phyloP scores from a whole-genome alignment of 148 eudicot genomes.

The Euryodendron excelsum region DNA sequence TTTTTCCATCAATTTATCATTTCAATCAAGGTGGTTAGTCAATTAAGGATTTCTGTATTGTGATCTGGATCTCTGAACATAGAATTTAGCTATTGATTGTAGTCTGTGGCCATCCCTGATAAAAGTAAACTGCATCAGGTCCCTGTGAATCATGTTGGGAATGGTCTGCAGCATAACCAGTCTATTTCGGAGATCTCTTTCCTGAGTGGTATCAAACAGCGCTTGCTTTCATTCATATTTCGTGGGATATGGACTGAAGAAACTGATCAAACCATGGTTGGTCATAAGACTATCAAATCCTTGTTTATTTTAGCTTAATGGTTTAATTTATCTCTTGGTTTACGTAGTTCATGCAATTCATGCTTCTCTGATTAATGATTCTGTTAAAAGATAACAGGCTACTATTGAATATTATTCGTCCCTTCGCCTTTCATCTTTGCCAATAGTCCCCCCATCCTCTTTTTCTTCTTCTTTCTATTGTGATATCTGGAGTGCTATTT shows the following conservation, averaged over 20 bases:
- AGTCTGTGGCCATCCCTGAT: slow-evolving; percentile 41
- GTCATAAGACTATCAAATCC: slow-evolving; percentile 20
- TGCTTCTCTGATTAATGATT: not conserved
- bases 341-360: not conserved
- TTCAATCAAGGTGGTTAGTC: not conserved
- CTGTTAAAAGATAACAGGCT: not conserved
- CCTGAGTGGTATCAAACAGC: slow-evolving; percentile 85
- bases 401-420: not conserved
- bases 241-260: slow-evolving; percentile 89
- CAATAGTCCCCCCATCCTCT: no score
- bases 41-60: not conserved
- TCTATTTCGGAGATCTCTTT: slow-evolving; percentile 33
- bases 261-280: slow-evolving; percentile 68
- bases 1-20: not conserved
- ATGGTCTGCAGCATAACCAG: slow-evolving; percentile 29
- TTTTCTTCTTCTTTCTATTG: no score
- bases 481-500: no score
- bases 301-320: slow-evolving; percentile 6
- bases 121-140: slow-evolving; percentile 38
- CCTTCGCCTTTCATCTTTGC: not conserved
- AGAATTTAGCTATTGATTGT: slow-evolving; percentile 20
- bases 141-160: slow-evolving; percentile 37
- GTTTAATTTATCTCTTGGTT: slow-evolving; percentile 11
- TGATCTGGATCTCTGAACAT: not conserved
- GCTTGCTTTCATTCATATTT: slow-evolving; percentile 89